Evolutionary conservation across 306 rosid genomes (phyloP).

Genomic region (Lotus japonicus): DNA sequence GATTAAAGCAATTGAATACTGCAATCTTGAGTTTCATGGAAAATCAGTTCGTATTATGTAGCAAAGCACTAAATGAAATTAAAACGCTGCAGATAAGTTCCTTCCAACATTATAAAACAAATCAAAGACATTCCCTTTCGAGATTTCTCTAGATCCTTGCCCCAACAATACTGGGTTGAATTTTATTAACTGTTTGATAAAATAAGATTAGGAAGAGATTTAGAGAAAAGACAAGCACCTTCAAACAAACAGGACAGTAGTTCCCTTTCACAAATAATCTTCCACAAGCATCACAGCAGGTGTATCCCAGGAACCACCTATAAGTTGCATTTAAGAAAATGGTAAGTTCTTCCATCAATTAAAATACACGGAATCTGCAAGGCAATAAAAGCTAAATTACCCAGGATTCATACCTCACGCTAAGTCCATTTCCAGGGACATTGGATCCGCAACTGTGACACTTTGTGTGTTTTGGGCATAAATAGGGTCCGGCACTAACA

Average conservation of each 20-base stretch:
- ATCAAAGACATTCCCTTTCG: too few species aligned
- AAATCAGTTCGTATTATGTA: too few species aligned
- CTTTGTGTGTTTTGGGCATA: slow-evolving; percentile 87
- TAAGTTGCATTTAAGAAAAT: slow-evolving; percentile 2
- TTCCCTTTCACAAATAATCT: slow-evolving; percentile 96
- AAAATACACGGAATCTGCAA: background rate
- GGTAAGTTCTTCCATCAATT: slow-evolving; percentile 18
- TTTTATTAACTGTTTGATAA: background rate
- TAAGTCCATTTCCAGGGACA: slow-evolving; percentile 96
- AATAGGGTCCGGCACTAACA: slow-evolving; percentile 85
- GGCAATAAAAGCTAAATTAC: background rate
- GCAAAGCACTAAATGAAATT: background rate
- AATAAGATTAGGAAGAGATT: slow-evolving; percentile 9
- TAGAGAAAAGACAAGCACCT: slow-evolving; percentile 43
- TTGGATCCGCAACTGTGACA: slow-evolving; percentile 96
- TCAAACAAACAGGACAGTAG: slow-evolving; percentile 96
- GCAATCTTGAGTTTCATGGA: too few species aligned
- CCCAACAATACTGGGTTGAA: background rate
- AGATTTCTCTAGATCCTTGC: too few species aligned
- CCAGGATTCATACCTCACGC: slow-evolving; percentile 66
- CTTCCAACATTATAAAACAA: too few species aligned
- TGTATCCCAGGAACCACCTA: slow-evolving; percentile 98
- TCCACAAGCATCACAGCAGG: slow-evolving; percentile 99
- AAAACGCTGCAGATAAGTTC: background rate
- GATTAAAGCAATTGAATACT: too few species aligned